Percentiles rank a stretch among this genome's conserved stretches.
Conservation (phyloP, 805 yeast genomes). For the Starmerella bacillaris region DNA sequence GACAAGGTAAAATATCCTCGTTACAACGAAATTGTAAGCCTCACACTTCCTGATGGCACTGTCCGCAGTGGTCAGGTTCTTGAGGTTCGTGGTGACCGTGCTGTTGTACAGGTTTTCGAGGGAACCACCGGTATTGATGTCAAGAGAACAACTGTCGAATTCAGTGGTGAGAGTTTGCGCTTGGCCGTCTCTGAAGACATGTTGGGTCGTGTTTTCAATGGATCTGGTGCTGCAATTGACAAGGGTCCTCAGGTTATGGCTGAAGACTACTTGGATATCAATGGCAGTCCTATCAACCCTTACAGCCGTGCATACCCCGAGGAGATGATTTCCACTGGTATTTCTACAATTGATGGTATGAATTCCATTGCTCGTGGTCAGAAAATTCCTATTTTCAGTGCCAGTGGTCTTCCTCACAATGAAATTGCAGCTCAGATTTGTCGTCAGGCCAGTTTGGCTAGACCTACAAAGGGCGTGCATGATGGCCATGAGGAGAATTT, state of each 20-base stretch:
- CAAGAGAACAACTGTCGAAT: constrained; percentile 90
- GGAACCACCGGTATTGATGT: constrained; percentile 99
- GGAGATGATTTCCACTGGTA: constrained; percentile 98
- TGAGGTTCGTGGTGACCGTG: constrained; percentile 93
- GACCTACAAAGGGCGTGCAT: constrained; percentile 98
- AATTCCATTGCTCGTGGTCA: constrained; percentile 99
- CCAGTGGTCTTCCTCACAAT: constrained; percentile 97
- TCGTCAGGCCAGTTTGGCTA: constrained; percentile 97
- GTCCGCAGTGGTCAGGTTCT: constrained; percentile 93
- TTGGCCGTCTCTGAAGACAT: constrained; percentile 93
- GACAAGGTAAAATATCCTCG: constrained; percentile 78
- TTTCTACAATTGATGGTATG: constrained; percentile 97
- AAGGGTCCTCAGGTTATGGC: constrained; percentile 97
- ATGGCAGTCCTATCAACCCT: constrained; percentile 98
- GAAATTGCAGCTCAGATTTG: constrained; percentile 99
- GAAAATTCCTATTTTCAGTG: constrained; percentile 96
- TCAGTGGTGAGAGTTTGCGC: constrained; percentile 84
- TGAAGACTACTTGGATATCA: constrained; percentile 94
- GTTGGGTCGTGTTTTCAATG: constrained; percentile 95
- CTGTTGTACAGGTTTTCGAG: constrained; percentile 96
- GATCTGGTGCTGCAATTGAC: constrained; percentile 96
- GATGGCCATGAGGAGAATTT: constrained; percentile 99
- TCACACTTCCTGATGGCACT: constrained; percentile 91
- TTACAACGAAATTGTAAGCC: constrained; percentile 88
- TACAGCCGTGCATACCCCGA: constrained; percentile 97